Base-by-base conservation (phyloP, 2,329 filamentous ascomycete species). In the Ascochyta lentis region DNA sequence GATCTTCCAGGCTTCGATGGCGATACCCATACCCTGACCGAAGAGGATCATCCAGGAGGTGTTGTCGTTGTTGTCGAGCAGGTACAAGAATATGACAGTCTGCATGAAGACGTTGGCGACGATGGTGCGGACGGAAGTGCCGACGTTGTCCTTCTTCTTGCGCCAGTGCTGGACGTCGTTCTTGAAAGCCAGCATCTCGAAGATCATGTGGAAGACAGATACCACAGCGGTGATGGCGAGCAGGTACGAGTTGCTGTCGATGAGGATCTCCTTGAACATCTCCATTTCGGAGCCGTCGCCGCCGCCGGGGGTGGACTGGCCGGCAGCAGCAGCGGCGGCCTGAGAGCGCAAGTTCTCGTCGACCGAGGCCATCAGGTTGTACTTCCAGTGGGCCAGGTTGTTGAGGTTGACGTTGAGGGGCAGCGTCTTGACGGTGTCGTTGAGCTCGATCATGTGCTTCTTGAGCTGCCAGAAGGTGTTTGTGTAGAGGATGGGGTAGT, bases 11-110 rank as follows among this genome's bases (percentile, higher is more conserved):
- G 87, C 87, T 76, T 91, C 89, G 44, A 91, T 83, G 1, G 88
- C 76, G 52, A 91, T 90, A 46, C 93, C 92, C 59, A 96, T 87
- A 19, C 89, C 95, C 79, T 99, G 95, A 10, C 91, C 90, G 46
- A 93, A 92, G 19, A 99, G 82, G 67, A 99, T 98, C 92, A 99
- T 98, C 94, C 94, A 99, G 62, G 90, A 96, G 0, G 95, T 99
- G 75, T 95, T 96, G 55, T 97, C 92, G 64, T 92, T 96, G 81
- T 99, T 98, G 80, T 99, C 95, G 68, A 99, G 80, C 27, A 99
- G 85, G 78, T 99, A 99, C 41, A 99, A 83, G 84, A 99, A 96
- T 77, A 99, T 97, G 71, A 98, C 84, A 6, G 84, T 77, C 77
- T 99, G 95, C 95, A 99, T 99, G 76, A 98, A 93, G 59, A 98